Conservation (phyloP, 2,329 filamentous ascomycete species). For the Aspergillus udagawae region DNA sequence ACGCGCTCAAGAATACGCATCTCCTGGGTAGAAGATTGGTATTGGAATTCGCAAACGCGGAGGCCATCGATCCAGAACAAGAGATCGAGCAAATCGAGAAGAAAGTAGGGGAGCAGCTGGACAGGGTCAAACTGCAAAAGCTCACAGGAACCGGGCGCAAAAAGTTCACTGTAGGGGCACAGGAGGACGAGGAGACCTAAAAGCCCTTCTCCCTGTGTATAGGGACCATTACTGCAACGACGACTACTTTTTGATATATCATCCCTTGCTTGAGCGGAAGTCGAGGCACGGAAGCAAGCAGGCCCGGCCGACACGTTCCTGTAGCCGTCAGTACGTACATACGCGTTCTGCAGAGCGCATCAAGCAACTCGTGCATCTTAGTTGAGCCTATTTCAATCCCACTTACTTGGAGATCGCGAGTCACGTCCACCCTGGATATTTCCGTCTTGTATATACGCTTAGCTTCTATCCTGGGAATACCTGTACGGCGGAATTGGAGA, state of each 20-base stretch:
- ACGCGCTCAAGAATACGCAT: constrained; percentile 88
- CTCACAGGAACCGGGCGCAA: constrained; percentile 76
- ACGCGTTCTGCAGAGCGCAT: constrained; percentile 22
- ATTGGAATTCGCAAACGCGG: constrained; percentile 84
- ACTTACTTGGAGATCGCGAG: constrained; percentile 9
- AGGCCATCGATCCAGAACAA: constrained; percentile 86
- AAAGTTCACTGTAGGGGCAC: constrained; percentile 78
- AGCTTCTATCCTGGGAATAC: constrained; percentile 18
- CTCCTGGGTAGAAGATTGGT: constrained; percentile 84
- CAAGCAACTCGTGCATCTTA: constrained; percentile 25
- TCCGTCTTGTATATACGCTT: constrained; percentile 12
- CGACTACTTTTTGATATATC: constrained; percentile 14
- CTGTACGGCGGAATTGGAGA: constrained; percentile 9
- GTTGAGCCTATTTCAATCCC: constrained; percentile 18
- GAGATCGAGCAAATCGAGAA: constrained; percentile 96
- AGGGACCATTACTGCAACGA: constrained; percentile 24
- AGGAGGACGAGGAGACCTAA: constrained; percentile 58
- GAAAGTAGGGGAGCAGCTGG: constrained; percentile 86
- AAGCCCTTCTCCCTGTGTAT: constrained; percentile 28
- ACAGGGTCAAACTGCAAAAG: constrained; percentile 85
- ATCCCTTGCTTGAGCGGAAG: constrained; percentile 33
- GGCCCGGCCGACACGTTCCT: constrained; percentile 31
- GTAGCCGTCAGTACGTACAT: constrained; percentile 26
- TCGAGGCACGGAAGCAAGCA: constrained; percentile 20
- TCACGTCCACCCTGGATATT: constrained; percentile 13